Conservation (phyloP, 192 early-diverging fungal genomes). For the Spizellomyces sp. region DNA sequence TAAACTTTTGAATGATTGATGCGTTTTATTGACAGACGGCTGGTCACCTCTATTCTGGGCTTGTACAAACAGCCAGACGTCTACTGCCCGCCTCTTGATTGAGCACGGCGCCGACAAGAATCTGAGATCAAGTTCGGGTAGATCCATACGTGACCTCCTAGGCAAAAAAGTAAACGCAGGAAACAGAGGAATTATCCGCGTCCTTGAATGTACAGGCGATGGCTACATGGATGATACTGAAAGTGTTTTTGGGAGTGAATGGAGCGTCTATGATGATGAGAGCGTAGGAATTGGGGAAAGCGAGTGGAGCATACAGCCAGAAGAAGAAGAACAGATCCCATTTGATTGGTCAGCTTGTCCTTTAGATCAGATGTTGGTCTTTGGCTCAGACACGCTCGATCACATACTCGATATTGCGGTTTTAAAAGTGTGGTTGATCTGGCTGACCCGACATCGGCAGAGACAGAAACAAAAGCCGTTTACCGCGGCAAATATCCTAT, state of each 20-base stretch:
- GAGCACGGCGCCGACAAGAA: slow-evolving; percentile 71
- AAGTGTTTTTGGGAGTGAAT: slow-evolving; percentile 11
- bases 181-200: not conserved
- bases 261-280: slow-evolving; percentile 22
- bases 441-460: slow-evolving; percentile 33
- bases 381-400: slow-evolving; percentile 70
- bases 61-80: slow-evolving; percentile 78
- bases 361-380: slow-evolving; percentile 97
- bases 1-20: too few relatives aligned
- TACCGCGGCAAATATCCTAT: slow-evolving; percentile 84
- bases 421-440: slow-evolving; percentile 57
- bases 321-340: not conserved
- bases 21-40: slow-evolving; percentile 47
- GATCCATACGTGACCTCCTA: slow-evolving; percentile 38
- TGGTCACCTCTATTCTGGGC: slow-evolving; percentile 97
- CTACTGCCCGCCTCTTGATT: slow-evolving; percentile 74
- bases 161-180: slow-evolving; percentile 8
- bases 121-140: slow-evolving; percentile 20
- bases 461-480: slow-evolving; percentile 44
- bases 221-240: slow-evolving; percentile 17
- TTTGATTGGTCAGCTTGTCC: slow-evolving; percentile 83
- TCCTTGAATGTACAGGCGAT: slow-evolving; percentile 5
- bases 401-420: slow-evolving; percentile 76
- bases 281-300: slow-evolving; percentile 1
- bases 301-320: not conserved